Base-by-base conservation (phyloP, 495 filamentous ascomycete species). In the Penicillium odoratum region DNA sequence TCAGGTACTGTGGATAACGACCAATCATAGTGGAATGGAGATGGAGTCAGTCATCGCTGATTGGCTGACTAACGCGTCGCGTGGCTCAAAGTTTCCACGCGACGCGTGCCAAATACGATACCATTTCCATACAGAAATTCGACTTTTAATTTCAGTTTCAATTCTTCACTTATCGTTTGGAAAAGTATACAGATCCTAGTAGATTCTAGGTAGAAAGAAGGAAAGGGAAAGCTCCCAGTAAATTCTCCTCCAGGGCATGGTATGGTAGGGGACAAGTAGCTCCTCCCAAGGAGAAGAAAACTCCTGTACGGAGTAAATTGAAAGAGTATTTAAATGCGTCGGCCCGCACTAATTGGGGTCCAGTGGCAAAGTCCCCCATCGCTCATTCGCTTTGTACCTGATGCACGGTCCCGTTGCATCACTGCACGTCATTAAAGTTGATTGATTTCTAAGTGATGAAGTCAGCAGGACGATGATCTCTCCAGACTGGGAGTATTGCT, bases 301-400 rank as follows among this genome's bases (percentile, higher is more conserved):
- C 26, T 28, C 47, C 26, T 48, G 21, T 36, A 36, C 33, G 33
- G 47, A 33, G 28, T 29, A 31, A 8, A 28, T 31, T 49, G 8
- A 7, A 49, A 28, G 21, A 16, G 30, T 49, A 49, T 49, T 31
- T 34, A 30, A 49, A n/a, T 13, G 47, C 47, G 30, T 49, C 47
- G 26, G 47, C 47, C 47, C 47, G 38, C 38, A 40, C 38, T 15
- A 40, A 49, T 31, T 28, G 47, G 47, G 28, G 25, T 21, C 18
- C 13, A 48, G 46, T 49, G 47, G 47, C 47, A 49, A 49, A 30
- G 21, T 28, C 47, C 13, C 47, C 21, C 13, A 5, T 40, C n/a
- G 38, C 13, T 40, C 33, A 36, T 36, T 36, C 33, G 33, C 33
- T 48, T 48, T 9, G 30, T 13, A 49, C 21, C 47, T 30, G 47